Evolutionary conservation across 129 eudicot genomes (phyloP).

Genomic region (Saussurea involucrata): DNA sequence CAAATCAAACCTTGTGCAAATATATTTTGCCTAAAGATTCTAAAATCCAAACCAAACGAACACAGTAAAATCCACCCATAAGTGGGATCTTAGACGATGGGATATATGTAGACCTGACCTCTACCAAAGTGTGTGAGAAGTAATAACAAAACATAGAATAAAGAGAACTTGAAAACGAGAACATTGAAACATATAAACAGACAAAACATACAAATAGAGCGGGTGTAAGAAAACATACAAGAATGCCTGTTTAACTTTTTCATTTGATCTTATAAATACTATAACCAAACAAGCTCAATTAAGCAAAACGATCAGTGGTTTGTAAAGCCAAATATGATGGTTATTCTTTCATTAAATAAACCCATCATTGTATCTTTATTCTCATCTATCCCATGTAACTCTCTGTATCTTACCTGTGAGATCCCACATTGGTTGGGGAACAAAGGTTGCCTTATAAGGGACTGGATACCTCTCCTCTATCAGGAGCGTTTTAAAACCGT

Average conservation of each 20-base stretch:
- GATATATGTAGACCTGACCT: background rate
- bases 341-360: background rate
- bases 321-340: background rate
- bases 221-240: background rate
- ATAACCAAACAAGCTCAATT: background rate
- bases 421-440: too few species aligned
- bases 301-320: background rate
- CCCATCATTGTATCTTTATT: too few species aligned
- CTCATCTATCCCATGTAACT: too few species aligned
- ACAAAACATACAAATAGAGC: background rate
- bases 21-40: conserved; percentile 3
- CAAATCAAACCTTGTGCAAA: conserved; percentile 8
- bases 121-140: background rate
- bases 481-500: too few species aligned
- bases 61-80: background rate
- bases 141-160: background rate
- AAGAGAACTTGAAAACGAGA: background rate
- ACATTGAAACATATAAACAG: background rate
- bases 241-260: background rate
- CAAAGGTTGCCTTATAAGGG: too few species aligned
- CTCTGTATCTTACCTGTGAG: too few species aligned
- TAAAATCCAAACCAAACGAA: background rate
- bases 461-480: too few species aligned
- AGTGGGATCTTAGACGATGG: background rate
- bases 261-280: background rate